Evolutionary conservation across 495 filamentous ascomycete genomes (phyloP).

Genomic region (Penicillium lagena): DNA sequence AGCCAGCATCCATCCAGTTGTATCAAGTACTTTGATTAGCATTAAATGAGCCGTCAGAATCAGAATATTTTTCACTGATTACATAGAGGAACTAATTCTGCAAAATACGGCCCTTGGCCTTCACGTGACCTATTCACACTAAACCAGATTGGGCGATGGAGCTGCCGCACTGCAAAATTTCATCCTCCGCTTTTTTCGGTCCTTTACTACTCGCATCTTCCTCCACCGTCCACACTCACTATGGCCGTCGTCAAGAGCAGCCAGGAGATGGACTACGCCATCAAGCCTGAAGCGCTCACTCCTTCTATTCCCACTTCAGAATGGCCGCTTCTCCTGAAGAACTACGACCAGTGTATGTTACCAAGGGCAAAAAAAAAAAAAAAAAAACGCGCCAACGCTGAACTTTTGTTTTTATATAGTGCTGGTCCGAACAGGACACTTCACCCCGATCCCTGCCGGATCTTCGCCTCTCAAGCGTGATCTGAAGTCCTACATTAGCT

Average conservation of each 20-base stretch:
- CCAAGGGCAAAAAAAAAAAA: too few species aligned
- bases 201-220: constrained; percentile 14
- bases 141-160: constrained; percentile 19
- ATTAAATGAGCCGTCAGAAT: too few species aligned
- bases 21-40: too few species aligned
- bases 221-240: constrained; percentile 15
- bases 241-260: constrained; percentile 54
- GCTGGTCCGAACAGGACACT: constrained; percentile 82
- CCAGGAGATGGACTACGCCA: constrained; percentile 65
- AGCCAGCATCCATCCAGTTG: not conserved
- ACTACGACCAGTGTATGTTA: constrained; percentile 70
- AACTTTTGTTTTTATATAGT: constrained; percentile 39
- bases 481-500: constrained; percentile 89
- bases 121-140: constrained; percentile 16
- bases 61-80: too few species aligned
- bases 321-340: constrained; percentile 89
- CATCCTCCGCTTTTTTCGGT: constrained; percentile 24
- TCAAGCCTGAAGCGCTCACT: constrained; percentile 75
- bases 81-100: too few species aligned
- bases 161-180: constrained; percentile 35
- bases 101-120: not conserved
- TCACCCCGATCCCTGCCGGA: constrained; percentile 87
- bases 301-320: constrained; percentile 68
- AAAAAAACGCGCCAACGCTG: too few species aligned
- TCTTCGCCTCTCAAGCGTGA: constrained; percentile 83